These are phyloP conservation scores for Clarireedia homoeocarpa DNA, from an alignment of 2,329 filamentous ascomycete species.

Conservation along the genomic window DNA sequence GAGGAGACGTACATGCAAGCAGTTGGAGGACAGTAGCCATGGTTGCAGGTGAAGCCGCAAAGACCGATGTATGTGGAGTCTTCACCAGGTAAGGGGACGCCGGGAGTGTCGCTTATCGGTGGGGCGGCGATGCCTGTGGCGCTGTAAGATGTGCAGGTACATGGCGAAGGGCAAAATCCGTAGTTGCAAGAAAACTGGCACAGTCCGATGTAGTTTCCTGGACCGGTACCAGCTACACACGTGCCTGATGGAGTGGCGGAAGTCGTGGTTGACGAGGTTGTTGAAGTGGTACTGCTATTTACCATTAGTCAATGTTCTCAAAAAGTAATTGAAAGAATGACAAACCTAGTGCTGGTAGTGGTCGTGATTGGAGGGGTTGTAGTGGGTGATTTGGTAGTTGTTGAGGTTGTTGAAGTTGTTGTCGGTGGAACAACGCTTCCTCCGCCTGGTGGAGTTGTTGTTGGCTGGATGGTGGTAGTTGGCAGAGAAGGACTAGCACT, in stretches of 20 bases:
- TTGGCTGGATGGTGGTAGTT: conserved; percentile 20
- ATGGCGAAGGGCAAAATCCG: conserved; percentile 18
- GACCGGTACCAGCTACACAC: conserved; percentile 20
- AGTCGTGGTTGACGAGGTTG: conserved; percentile 1
- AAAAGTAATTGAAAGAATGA: no score
- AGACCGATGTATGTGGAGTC: conserved; percentile 14
- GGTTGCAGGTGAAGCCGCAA: conserved; percentile 27
- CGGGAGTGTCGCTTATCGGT: not conserved
- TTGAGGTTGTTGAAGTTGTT: conserved; percentile 8
- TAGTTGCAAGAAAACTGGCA: conserved; percentile 27
- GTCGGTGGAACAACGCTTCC: conserved; percentile 4
- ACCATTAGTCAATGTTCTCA: not conserved
- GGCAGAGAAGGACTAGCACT: conserved; percentile 28
- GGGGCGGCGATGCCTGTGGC: not conserved
- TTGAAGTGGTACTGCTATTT: not conserved
- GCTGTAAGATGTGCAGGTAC: conserved; percentile 3
- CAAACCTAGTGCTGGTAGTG: conserved; percentile 5
- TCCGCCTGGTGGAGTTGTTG: conserved; percentile 10
- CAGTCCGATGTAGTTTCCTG: conserved; percentile 31
- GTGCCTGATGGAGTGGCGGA: not conserved
- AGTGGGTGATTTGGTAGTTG: conserved; percentile 9
- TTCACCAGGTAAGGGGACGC: conserved; percentile 1
- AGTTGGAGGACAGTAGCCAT: conserved; percentile 19
- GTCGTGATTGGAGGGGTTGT: not conserved
- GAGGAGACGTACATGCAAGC: not conserved